Percentiles rank a stretch among this genome's conserved stretches.
phyloP scores from a whole-genome alignment of 163 green algal species.

The Scenedesmus sp. region DNA sequence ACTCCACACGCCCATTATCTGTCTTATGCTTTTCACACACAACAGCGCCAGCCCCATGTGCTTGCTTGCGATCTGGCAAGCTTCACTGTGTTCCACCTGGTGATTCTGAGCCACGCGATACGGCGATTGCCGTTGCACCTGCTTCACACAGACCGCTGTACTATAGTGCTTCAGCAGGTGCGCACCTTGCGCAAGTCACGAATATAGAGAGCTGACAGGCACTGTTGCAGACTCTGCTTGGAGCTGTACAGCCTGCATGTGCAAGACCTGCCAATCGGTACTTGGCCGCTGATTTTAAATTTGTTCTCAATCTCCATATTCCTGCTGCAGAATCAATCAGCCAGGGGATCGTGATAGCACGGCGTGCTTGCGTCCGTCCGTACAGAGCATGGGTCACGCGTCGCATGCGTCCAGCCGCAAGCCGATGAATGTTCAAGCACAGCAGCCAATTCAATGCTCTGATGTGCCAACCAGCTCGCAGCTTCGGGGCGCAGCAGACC shows the following conservation, averaged over 20 bases:
- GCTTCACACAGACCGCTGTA: too few relatives aligned
- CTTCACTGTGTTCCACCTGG: neutral
- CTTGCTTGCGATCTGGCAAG: neutral
- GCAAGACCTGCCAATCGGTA: neutral
- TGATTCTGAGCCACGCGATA: too few relatives aligned
- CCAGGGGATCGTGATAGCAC: neutral
- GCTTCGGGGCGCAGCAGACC: neutral
- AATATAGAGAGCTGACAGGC: too few relatives aligned
- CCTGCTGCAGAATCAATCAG: neutral
- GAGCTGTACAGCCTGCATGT: neutral
- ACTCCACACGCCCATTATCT: neutral
- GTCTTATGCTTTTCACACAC: neutral
- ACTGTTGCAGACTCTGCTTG: too few relatives aligned
- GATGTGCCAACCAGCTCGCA: neutral
- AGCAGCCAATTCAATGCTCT: neutral
- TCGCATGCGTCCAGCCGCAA: neutral
- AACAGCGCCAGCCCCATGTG: neutral
- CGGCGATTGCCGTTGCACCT: too few relatives aligned
- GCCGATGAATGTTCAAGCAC: neutral
- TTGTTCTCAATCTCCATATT: too few relatives aligned
- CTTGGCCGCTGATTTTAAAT: too few relatives aligned
- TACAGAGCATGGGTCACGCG: neutral
- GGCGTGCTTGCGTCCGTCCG: neutral
- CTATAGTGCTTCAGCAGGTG: too few relatives aligned
- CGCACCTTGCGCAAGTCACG: too few relatives aligned